phyloP scores from a whole-genome alignment of 306 rosid species.

The Senna tora region DNA sequence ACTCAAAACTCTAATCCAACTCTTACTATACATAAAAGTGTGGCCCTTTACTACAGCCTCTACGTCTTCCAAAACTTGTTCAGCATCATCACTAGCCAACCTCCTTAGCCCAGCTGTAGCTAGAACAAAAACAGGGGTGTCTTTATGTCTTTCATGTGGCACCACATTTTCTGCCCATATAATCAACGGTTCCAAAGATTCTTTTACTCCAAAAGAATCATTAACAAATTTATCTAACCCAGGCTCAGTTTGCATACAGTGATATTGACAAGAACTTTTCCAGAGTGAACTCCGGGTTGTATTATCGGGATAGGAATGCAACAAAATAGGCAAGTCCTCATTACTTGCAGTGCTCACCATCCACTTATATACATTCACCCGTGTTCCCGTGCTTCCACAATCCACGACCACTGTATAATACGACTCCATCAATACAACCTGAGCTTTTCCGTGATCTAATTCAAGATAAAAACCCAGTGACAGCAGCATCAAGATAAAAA shows the following conservation, averaged over 20 bases:
- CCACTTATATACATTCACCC: conserved; percentile 75
- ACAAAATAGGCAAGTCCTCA: conserved; percentile 56
- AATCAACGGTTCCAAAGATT: conserved; percentile 74
- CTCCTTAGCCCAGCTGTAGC: conserved; percentile 86
- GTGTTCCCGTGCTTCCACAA: conserved; percentile 85
- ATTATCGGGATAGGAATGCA: conserved; percentile 65
- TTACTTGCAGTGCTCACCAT: conserved; percentile 31
- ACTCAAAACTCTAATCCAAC: conserved; percentile 81
- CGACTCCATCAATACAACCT: conserved; percentile 34
- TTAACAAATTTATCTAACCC: conserved; percentile 74
- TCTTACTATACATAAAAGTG: conserved; percentile 51
- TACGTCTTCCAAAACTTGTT: conserved; percentile 56
- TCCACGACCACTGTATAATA: conserved; percentile 79
- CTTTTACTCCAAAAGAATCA: conserved; percentile 63
- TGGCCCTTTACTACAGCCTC: conserved; percentile 57
- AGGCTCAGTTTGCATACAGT: conserved; percentile 87
- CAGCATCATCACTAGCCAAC: conserved; percentile 47
- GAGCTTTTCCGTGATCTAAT: conserved; percentile 37
- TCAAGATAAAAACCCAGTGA: conserved; percentile 54
- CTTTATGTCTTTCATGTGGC: conserved; percentile 50
- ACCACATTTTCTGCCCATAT: conserved; percentile 64
- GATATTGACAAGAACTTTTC: conserved; percentile 69
- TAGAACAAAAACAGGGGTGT: conserved; percentile 69
- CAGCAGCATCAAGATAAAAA: conserved; percentile 44
- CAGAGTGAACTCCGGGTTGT: conserved; percentile 46